These are phyloP conservation scores for Artemisia princeps DNA, from an alignment of 140 eudicot species.

Conservation along the genomic window DNA sequence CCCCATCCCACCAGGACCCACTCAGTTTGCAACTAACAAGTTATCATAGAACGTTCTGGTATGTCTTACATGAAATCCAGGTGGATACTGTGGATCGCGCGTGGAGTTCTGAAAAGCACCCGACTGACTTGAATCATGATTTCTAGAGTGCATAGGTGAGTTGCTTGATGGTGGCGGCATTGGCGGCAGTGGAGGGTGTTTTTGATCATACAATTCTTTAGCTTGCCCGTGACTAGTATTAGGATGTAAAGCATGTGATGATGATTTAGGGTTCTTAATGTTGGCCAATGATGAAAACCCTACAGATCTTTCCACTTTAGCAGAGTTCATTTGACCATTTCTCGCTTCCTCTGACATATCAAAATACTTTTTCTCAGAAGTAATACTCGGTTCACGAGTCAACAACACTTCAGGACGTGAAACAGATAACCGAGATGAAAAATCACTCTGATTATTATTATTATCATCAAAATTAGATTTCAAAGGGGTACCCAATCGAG, in stretches of 20 bases:
- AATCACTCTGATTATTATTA: conserved; percentile 55
- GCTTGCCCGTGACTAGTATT: conserved; percentile 38
- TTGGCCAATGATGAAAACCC: conserved; percentile 40
- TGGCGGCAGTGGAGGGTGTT: conserved; percentile 83
- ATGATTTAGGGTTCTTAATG: conserved; percentile 33
- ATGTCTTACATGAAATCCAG: conserved; percentile 56
- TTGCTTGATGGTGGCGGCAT: conserved; percentile 81
- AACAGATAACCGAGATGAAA: conserved; percentile 67
- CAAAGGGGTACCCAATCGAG: conserved; percentile 49
- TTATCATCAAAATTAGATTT: conserved; percentile 52
- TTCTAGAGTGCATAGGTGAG: conserved; percentile 47
- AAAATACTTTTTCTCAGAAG: conserved; percentile 54
- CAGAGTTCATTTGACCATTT: conserved; percentile 21
- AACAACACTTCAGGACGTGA: conserved; percentile 56
- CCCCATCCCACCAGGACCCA: too few relatives aligned
- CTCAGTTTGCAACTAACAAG: not conserved
- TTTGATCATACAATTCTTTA: conserved; percentile 48
- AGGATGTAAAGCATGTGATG: conserved; percentile 31
- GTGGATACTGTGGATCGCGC: conserved; percentile 45
- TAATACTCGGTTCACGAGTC: conserved; percentile 75
- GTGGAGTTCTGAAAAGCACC: conserved; percentile 37
- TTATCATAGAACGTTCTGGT: not conserved
- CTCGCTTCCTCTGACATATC: conserved; percentile 44
- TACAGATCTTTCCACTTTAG: conserved; percentile 25
- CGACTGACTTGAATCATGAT: conserved; percentile 38